Percentiles rank a stretch among this genome's conserved stretches.
These are phyloP conservation scores for Ormosia semicastrata DNA, from an alignment of 306 rosid species.

Conservation along the genomic window DNA sequence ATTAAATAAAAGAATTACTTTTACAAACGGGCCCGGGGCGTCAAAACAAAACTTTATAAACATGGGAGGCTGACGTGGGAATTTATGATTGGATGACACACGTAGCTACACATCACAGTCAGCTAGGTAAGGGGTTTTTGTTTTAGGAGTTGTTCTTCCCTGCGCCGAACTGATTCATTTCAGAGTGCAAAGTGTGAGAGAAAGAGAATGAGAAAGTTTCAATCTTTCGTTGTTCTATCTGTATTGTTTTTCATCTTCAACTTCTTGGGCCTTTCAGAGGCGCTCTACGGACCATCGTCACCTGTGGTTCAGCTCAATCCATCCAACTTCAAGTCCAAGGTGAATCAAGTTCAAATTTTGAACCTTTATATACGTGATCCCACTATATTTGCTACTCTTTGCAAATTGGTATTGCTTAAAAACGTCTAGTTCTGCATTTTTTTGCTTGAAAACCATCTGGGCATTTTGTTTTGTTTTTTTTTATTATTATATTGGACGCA, in stretches of 20 bases:
- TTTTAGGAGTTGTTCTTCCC: background rate
- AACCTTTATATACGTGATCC: constrained; percentile 9
- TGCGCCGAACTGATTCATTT: constrained; percentile 30
- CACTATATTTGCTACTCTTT: background rate
- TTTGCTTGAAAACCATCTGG: constrained; percentile 24
- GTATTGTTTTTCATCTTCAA: constrained; percentile 28
- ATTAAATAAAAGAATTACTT: no score
- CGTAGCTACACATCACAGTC: constrained; percentile 42
- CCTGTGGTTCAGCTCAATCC: constrained; percentile 93
- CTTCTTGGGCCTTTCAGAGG: constrained; percentile 44
- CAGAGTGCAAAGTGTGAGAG: constrained; percentile 16
- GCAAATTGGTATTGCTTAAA: background rate
- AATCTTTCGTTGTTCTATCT: constrained; percentile 26
- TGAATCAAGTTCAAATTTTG: constrained; percentile 20
- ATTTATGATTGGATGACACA: constrained; percentile 48
- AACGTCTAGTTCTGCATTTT: constrained; percentile 17
- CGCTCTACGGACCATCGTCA: constrained; percentile 86
- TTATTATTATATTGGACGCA: background rate
- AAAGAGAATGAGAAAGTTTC: constrained; percentile 30
- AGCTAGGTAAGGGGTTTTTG: background rate
- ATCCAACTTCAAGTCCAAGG: constrained; percentile 97
- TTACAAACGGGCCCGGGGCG: background rate
- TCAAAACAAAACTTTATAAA: background rate
- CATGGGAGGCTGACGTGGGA: constrained; percentile 38
- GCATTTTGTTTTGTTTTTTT: background rate